Evolutionary conservation across 805 yeast species (phyloP).

Genomic region (Metschnikowia cerradonensis): DNA sequence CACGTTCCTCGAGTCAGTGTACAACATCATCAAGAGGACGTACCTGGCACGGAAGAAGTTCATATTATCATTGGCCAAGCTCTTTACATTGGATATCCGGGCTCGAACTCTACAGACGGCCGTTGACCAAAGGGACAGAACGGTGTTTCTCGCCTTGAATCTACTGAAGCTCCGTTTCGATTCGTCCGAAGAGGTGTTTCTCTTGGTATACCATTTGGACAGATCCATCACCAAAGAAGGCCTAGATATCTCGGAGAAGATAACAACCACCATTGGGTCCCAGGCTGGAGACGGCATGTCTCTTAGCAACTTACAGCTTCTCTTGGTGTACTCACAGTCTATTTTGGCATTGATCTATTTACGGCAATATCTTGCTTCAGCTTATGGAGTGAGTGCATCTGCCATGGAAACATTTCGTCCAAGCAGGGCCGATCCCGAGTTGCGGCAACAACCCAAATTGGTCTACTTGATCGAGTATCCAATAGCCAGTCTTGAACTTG

Average conservation of each 20-base stretch:
- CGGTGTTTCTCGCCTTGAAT: slow-evolving; percentile 32
- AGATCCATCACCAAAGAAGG: slow-evolving; percentile 40
- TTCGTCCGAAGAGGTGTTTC: slow-evolving; percentile 50
- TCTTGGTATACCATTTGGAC: slow-evolving; percentile 43
- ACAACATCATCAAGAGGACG: slow-evolving; percentile 38
- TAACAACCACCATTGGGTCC: slow-evolving; percentile 15
- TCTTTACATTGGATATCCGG: slow-evolving; percentile 13
- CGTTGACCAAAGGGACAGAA: slow-evolving; percentile 19
- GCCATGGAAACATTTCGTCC: slow-evolving; percentile 27
- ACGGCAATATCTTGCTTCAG: slow-evolving; percentile 18
- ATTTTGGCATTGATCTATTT: slow-evolving; percentile 16
- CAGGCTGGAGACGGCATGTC: slow-evolving; percentile 15
- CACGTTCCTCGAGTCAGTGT: slow-evolving; percentile 37
- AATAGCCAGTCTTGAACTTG: slow-evolving; percentile 9
- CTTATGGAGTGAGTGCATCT: slow-evolving; percentile 21
- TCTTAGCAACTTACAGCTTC: slow-evolving; percentile 12
- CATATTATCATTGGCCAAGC: slow-evolving; percentile 24
- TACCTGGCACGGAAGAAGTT: slow-evolving; percentile 41
- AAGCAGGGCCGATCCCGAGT: slow-evolving; percentile 29
- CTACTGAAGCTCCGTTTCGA: slow-evolving; percentile 34
- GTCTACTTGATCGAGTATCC: slow-evolving; percentile 13
- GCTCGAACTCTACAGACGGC: slow-evolving; percentile 9
- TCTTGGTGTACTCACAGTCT: slow-evolving; percentile 17
- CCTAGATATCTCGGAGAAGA: slow-evolving; percentile 26
- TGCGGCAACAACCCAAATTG: slow-evolving; percentile 27